phyloP scores from a whole-genome alignment of 805 yeast species.

The Zygoascus tannicola region DNA sequence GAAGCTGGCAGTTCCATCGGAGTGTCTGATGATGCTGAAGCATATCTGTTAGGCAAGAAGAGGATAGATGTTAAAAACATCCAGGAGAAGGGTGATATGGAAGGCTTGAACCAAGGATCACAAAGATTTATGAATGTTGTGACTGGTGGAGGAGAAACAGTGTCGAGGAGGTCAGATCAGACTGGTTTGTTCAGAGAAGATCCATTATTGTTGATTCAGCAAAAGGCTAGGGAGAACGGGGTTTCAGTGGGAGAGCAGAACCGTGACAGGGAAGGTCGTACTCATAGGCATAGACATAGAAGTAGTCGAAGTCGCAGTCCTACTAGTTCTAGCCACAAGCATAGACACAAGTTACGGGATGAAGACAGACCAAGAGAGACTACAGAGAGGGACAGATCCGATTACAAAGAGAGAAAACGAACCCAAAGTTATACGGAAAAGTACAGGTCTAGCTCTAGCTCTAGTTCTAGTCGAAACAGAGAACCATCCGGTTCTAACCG shows the following conservation, averaged over 20 bases:
- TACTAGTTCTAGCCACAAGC: neutral
- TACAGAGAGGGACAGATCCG: neutral
- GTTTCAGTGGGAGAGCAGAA: neutral
- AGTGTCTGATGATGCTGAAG: slow-evolving; percentile 39
- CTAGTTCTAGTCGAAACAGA: neutral
- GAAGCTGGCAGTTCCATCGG: slow-evolving; percentile 25
- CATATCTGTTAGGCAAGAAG: slow-evolving; percentile 44
- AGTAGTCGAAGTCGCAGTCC: neutral
- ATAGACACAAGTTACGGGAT: neutral
- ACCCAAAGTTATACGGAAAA: neutral
- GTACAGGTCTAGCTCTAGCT: neutral
- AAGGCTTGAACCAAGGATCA: neutral
- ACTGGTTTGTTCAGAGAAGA: slow-evolving; percentile 31
- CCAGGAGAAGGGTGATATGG: slow-evolving; percentile 5
- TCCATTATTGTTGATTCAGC: slow-evolving; percentile 39
- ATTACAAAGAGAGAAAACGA: neutral
- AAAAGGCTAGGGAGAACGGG: slow-evolving; percentile 10
- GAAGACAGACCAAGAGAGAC: neutral
- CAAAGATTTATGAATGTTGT: neutral
- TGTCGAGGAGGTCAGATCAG: neutral
- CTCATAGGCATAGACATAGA: neutral
- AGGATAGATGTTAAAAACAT: slow-evolving; percentile 30
- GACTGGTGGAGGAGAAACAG: neutral
- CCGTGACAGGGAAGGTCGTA: neutral
- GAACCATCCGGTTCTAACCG: neutral